Evolutionary conservation across 1,139 yeast genomes (phyloP).

Genomic region (Saccharomyces hybrid): DNA sequence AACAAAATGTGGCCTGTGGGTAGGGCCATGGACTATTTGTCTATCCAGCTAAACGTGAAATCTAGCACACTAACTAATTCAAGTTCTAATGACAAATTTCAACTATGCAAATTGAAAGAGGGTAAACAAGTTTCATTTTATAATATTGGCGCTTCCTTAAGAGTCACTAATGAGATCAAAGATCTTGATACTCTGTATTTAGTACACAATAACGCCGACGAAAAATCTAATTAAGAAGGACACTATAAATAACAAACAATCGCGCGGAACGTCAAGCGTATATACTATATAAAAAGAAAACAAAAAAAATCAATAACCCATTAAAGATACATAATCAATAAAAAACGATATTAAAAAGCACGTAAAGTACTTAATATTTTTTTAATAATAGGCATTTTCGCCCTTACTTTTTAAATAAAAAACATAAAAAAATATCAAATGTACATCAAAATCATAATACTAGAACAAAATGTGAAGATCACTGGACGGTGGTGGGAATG

Average conservation of each 20-base stretch:
- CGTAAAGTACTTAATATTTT: background rate
- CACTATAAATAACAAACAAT: background rate
- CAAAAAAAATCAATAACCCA: background rate
- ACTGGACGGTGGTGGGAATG: background rate
- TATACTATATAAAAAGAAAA: background rate
- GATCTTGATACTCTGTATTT: conserved; percentile 49
- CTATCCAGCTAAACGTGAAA: conserved; percentile 38
- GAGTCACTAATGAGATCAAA: conserved; percentile 40
- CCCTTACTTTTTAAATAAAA: background rate
- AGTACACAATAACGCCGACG: conserved; percentile 41
- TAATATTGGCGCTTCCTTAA: conserved; percentile 35
- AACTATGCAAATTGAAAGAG: conserved; percentile 29
- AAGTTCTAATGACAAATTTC: conserved; percentile 23
- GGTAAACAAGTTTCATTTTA: conserved; percentile 26
- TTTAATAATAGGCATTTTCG: background rate
- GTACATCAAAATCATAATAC: conserved; percentile 1
- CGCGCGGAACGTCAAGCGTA: background rate
- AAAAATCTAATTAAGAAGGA: background rate
- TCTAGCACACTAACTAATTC: conserved; percentile 40
- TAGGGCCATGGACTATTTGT: conserved; percentile 61
- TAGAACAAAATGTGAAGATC: background rate
- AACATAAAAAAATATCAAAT: background rate
- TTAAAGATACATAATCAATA: background rate
- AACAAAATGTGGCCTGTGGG: conserved; percentile 63
- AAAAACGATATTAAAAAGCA: background rate